Conservation (phyloP, 306 rosid species). For the Cicer cuneatum region DNA sequence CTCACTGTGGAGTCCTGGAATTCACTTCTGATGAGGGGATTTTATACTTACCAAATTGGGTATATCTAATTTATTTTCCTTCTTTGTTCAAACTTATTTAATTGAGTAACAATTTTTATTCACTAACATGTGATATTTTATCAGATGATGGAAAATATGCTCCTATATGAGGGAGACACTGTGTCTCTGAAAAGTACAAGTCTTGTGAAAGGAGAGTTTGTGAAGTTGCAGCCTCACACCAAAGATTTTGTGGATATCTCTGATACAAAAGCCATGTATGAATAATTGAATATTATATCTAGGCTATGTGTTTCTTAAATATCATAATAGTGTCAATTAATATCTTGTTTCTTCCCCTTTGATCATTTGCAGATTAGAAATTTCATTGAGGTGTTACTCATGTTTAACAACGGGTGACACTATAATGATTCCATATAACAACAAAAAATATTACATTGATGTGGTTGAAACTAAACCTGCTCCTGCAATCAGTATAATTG, state of each 20-base stretch:
- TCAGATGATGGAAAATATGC: constrained; percentile 70
- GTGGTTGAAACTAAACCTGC: constrained; percentile 64
- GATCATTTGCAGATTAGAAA: constrained; percentile 56
- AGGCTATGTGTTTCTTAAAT: neutral
- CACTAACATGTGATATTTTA: neutral
- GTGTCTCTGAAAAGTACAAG: constrained; percentile 52
- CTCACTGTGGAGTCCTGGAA: constrained; percentile 66
- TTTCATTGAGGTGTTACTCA: constrained; percentile 54
- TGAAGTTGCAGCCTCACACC: constrained; percentile 69
- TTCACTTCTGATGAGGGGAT: constrained; percentile 63
- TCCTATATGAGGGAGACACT: constrained; percentile 49
- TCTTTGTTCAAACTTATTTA: constrained; percentile 6
- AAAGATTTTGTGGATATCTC: constrained; percentile 59
- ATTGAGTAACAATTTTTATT: neutral
- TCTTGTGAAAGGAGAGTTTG: constrained; percentile 52
- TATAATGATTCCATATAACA: constrained; percentile 60
- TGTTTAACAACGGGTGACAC: constrained; percentile 66
- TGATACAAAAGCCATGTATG: constrained; percentile 57
- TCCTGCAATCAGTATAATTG: constrained; percentile 54
- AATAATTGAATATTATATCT: neutral
- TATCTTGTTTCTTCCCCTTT: constrained; percentile 13
- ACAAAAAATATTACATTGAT: constrained; percentile 57
- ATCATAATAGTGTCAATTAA: neutral
- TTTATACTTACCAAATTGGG: constrained; percentile 58
- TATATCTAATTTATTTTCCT: constrained; percentile 17